Conservation (phyloP, 2,329 filamentous ascomycete genomes). For the Triangularia verruculosa region DNA sequence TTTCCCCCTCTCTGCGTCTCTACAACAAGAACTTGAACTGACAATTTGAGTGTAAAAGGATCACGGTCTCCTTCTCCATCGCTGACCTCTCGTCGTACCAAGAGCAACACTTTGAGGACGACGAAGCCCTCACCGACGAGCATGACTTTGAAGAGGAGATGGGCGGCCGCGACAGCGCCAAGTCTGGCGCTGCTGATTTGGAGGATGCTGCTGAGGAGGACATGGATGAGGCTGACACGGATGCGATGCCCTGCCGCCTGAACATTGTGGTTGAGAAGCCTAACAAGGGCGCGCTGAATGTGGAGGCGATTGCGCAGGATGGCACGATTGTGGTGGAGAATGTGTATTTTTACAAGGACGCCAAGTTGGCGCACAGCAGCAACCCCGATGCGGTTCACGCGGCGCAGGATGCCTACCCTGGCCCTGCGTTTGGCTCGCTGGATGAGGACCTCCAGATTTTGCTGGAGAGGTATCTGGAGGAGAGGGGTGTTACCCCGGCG, state of each 20-base stretch:
- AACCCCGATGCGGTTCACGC: slow-evolving; percentile 74
- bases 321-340: slow-evolving; percentile 86
- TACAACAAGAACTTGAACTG: slow-evolving; percentile 15
- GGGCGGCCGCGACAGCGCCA: slow-evolving; percentile 46
- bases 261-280: slow-evolving; percentile 88
- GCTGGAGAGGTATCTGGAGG: slow-evolving; percentile 90
- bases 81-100: slow-evolving; percentile 71
- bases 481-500: slow-evolving; percentile 83
- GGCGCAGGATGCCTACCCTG: slow-evolving; percentile 77
- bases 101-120: slow-evolving; percentile 48
- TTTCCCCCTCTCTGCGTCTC: not conserved
- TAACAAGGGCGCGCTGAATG: slow-evolving; percentile 76
- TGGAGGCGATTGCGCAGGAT: slow-evolving; percentile 84
- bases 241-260: slow-evolving; percentile 74
- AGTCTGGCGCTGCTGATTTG: slow-evolving; percentile 52
- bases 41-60: slow-evolving; percentile 30
- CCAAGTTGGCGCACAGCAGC: slow-evolving; percentile 71
- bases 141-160: slow-evolving; percentile 46
- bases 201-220: slow-evolving; percentile 51
- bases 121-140: slow-evolving; percentile 49
- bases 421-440: slow-evolving; percentile 88
- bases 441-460: slow-evolving; percentile 94
- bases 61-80: slow-evolving; percentile 77
- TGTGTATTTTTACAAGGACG: slow-evolving; percentile 80
- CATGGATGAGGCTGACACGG: slow-evolving; percentile 45